Evolutionary conservation across 1,139 yeast species (phyloP), one percentile per base, ranked within the genome.

Genomic region (Zhuliangozyma parablackwelliae): DNA sequence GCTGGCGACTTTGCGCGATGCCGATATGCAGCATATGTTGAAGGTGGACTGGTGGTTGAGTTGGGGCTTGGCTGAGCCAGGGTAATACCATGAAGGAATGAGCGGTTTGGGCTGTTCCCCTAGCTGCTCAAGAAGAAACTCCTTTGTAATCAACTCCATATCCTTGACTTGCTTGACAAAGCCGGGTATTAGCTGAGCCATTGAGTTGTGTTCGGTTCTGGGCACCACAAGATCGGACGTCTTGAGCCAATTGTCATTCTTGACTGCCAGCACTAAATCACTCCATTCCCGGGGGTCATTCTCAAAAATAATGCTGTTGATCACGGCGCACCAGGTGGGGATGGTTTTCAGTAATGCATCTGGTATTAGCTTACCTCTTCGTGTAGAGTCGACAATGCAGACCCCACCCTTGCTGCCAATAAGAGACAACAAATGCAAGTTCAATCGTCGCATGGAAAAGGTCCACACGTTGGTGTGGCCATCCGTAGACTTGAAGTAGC

Each of bases 301-400:
- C 3, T 56, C 75, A 41, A 69, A 69, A 50, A 78, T 57, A 0
- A 80, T 61, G 26, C 61, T 59, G 51, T 84, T 85, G 23, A 88
- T 43, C 6, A 87, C 92, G 0, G 92, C 85, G 59, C 95, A 85
- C 97, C 97, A 89, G 2, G 86, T 83, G 0, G 96, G 96, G 1
- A 88, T 68, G 0, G 96, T 88, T 49, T 88, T 89, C 50, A 88
- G 81, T 8, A 87, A 61, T 0, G 96, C 85, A 59, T 89, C 97
- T 0, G 97, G 96, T 58, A 88, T 79, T 26, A 75, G 60, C 51
- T 88, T 89, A 2, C 96, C 96, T 36, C 88, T 65, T 45, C 96
- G 63, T 1, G 96, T 88, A 8, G 95, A 85, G 57, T 89, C 96
- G 1, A 88, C 82, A n/a, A 87, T 63, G 2, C 80, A 61, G 0